phyloP scores from a whole-genome alignment of 169 alveolate species.

The Cryptosporidium parvum region DNA sequence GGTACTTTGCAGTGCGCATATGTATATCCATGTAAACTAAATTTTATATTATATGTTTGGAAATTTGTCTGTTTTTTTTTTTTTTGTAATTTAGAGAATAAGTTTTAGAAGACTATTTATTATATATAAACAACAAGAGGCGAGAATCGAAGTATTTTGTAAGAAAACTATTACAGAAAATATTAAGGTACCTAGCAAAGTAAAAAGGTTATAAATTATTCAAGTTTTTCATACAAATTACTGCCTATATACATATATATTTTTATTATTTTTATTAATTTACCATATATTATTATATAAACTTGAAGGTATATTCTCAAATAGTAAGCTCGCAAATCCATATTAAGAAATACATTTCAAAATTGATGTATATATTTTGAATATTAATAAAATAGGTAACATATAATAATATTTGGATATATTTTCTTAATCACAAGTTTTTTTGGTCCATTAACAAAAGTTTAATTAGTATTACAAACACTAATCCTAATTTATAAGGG shows the following conservation, averaged over 20 bases:
- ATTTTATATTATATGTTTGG: constrained; percentile 25
- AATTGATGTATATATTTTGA: not conserved
- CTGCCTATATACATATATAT: not conserved
- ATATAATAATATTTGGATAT: not conserved
- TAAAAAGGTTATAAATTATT: not conserved
- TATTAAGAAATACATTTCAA: not conserved
- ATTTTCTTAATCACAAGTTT: not conserved
- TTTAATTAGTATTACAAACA: not conserved
- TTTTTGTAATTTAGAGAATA: constrained; percentile 30
- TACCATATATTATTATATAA: not conserved
- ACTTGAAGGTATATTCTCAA: not conserved
- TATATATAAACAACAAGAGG: not conserved
- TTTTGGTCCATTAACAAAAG: too few relatives aligned
- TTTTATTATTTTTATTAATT: not conserved
- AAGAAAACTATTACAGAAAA: not conserved
- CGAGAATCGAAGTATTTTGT: not conserved
- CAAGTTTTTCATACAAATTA: not conserved
- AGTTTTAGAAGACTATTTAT: constrained; percentile 6
- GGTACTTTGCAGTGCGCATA: constrained; percentile 78
- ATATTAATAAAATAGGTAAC: not conserved
- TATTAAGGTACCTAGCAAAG: constrained; percentile 10
- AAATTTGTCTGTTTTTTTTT: constrained; percentile 38
- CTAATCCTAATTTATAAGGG: not conserved
- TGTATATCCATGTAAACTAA: constrained; percentile 76
- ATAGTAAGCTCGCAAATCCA: too few relatives aligned